Base-by-base conservation (phyloP, 345 rosid species). In the Populus davidiana region DNA sequence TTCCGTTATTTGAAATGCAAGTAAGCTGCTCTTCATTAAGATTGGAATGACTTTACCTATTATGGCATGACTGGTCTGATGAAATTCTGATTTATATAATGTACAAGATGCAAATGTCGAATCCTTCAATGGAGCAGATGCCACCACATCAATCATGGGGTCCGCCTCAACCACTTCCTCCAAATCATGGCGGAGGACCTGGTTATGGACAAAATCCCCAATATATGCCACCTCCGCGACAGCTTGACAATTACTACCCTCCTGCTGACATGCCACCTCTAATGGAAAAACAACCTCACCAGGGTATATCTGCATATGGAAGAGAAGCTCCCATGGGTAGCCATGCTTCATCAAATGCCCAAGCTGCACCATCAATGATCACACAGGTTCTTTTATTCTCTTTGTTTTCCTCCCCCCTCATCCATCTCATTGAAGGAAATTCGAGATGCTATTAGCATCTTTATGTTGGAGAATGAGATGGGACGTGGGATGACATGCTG, bases 251-350 rank as follows among this genome's bases (percentile, higher is more conserved):
- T 80, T 94, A 91, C 84, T 96, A 91, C 36, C 36, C 36, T 82
- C 92, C 92, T 78, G 88, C 93, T 63, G 98, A 94, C 69, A 75
- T 92, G 90, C 95, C 90, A 8, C 92, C 91, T 77, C 90, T 92
- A 50, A 84, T 94, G 88, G 99, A 96, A 81, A 92, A 91, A 84
- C 98, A 92, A 79, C 93, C 93, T 66, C 99, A 96, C 79, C 98
- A 94, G 80, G 98, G 98, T 67, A 94, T 94, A 75, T 94, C 98
- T 82, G 92, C 93, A 9, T 94, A 96, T 81, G 99, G 98, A 81
- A 91, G 98, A 85, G 97, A 96, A 85, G 89, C 95, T 74, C 92
- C 95, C 5, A 76, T 89, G 86, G 88, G 93, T 64, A 87, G 79
- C 69, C 99, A 92, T 85, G 88, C 81, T 78, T 81, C 96, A 70